phyloP scores from a whole-genome alignment of 139 green algal genomes.

The Chlamydomonas schloesseri region DNA sequence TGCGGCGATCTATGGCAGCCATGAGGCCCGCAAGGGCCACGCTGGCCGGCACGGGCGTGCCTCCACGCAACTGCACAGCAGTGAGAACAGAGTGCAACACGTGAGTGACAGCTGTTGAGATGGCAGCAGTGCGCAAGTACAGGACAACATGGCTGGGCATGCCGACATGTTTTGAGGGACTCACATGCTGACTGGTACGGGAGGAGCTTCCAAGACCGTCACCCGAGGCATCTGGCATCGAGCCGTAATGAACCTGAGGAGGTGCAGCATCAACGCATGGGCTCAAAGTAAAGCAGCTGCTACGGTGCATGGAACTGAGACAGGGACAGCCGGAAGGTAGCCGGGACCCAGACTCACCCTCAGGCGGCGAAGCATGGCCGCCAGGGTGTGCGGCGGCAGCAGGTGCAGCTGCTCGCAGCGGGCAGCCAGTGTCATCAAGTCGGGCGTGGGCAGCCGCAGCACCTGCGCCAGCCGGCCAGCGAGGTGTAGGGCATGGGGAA shows the following conservation, averaged over 20 bases:
- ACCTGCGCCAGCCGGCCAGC: neutral
- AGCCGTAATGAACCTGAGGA: neutral
- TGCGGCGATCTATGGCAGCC: neutral
- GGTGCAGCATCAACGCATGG: neutral
- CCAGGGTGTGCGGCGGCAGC: constrained; percentile 23
- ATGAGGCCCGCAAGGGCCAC: constrained; percentile 21
- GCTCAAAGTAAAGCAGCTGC: neutral
- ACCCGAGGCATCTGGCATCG: too few relatives aligned
- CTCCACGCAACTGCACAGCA: too few relatives aligned
- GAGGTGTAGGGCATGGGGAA: too few relatives aligned
- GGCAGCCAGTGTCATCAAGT: constrained; percentile 30
- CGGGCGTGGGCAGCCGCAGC: constrained; percentile 6
- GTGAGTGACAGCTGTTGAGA: too few relatives aligned
- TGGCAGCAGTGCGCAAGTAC: too few relatives aligned
- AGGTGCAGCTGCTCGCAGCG: constrained; percentile 30
- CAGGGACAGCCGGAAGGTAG: neutral
- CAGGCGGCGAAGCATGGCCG: neutral
- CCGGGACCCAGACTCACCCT: neutral
- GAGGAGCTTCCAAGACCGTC: too few relatives aligned
- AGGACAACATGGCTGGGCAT: too few relatives aligned
- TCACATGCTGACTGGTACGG: too few relatives aligned
- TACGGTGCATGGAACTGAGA: neutral
- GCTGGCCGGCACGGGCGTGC: neutral
- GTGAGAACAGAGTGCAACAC: too few relatives aligned
- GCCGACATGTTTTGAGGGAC: neutral